Conservation (phyloP, 345 rosid species). For the Citrus maxima region DNA sequence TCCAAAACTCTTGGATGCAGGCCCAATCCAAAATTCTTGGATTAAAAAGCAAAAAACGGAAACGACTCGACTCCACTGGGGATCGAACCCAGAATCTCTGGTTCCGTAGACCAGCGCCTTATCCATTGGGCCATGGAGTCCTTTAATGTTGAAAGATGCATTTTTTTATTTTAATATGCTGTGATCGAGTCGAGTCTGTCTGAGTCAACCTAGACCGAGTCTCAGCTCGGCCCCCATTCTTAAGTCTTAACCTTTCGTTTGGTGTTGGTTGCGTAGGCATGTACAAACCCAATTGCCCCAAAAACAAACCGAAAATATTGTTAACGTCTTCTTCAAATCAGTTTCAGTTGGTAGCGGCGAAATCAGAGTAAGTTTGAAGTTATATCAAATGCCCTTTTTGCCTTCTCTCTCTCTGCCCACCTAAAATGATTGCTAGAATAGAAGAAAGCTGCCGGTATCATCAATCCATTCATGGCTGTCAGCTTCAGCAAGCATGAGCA, state of each 20-base stretch:
- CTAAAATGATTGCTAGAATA: no score
- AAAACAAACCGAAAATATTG: background rate
- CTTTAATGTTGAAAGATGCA: rapidly evolving
- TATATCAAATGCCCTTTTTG: background rate
- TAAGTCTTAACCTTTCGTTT: background rate
- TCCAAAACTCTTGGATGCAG: no score
- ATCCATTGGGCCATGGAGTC: conserved; percentile 60
- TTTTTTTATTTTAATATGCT: rapidly evolving
- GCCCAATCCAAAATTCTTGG: no score
- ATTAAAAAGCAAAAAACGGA: rapidly evolving
- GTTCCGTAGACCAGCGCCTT: conserved; percentile 75
- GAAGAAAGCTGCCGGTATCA: no score
- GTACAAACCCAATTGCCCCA: background rate
- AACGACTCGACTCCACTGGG: conserved; percentile 42
- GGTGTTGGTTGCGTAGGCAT: background rate
- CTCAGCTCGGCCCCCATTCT: background rate
- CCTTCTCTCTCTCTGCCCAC: no score
- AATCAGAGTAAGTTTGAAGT: background rate
- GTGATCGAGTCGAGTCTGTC: background rate
- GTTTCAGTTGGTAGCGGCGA: background rate
- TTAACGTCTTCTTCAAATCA: background rate
- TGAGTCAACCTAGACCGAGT: background rate
- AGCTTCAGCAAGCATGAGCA: no score
- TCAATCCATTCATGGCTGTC: no score
- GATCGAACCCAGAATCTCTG: conserved; percentile 70